phyloP scores from a whole-genome alignment of 805 yeast genomes.

The Saturnispora dispora region DNA sequence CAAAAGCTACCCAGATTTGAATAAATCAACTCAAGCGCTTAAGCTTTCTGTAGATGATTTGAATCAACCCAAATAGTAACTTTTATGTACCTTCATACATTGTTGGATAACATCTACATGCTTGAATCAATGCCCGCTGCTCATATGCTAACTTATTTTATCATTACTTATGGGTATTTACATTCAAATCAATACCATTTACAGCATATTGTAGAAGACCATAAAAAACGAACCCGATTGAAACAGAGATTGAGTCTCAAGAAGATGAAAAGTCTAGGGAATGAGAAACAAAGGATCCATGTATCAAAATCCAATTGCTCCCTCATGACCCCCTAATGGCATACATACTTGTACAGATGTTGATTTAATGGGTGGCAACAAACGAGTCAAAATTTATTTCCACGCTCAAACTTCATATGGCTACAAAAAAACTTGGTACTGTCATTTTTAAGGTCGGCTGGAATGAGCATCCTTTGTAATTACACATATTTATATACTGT shows the following conservation, averaged over 20 bases:
- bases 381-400: neutral
- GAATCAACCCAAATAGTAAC: too few relatives aligned
- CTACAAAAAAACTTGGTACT: neutral
- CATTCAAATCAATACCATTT: neutral
- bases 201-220: neutral
- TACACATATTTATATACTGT: neutral
- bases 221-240: neutral
- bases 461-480: neutral
- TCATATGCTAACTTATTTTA: too few relatives aligned
- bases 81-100: too few relatives aligned
- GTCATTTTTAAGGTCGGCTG: neutral
- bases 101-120: too few relatives aligned
- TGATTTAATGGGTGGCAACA: slow-evolving; percentile 1
- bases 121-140: too few relatives aligned
- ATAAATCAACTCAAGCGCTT: too few relatives aligned
- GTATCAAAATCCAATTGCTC: neutral
- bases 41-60: too few relatives aligned
- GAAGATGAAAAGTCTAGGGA: neutral
- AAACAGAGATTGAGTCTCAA: neutral
- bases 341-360: neutral
- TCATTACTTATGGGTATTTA: too few relatives aligned
- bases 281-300: neutral
- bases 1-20: too few relatives aligned
- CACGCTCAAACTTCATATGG: neutral
- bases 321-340: neutral